A percentile compares a stretch with the other conserved stretches of the same genome.
Evolutionary conservation across 805 yeast species (phyloP).

Genomic region (Saccharomycopsis guyanensis): DNA sequence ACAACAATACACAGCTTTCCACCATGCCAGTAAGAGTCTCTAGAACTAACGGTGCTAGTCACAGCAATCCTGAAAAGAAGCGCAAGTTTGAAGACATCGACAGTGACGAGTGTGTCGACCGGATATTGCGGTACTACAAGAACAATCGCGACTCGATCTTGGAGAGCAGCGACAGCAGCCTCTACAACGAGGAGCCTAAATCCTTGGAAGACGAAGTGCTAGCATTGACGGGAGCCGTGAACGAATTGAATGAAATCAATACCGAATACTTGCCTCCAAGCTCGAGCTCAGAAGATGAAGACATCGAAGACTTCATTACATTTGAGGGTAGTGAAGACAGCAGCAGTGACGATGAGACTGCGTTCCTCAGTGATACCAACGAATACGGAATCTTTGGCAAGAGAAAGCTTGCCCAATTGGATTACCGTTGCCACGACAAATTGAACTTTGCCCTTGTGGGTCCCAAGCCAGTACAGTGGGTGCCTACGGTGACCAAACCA

Average conservation of each 20-base stretch:
- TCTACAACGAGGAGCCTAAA: background rate
- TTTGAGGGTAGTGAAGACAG: background rate
- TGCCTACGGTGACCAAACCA: background rate
- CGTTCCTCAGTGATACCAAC: background rate
- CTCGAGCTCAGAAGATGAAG: background rate
- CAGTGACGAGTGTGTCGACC: slow-evolving; percentile 11
- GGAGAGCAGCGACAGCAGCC: background rate
- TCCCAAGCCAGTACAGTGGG: background rate
- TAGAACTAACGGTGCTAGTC: no score
- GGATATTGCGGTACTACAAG: slow-evolving; percentile 8
- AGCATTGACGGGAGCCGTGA: background rate
- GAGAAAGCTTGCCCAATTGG: background rate
- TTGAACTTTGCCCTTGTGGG: slow-evolving; percentile 7
- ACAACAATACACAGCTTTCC: background rate
- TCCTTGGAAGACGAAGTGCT: background rate
- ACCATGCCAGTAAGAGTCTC: background rate
- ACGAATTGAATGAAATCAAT: background rate
- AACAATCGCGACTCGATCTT: slow-evolving; percentile 1
- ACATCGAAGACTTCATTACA: slow-evolving; percentile 9
- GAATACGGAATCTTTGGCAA: slow-evolving; percentile 2
- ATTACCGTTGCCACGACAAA: slow-evolving; percentile 14
- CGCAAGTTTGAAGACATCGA: slow-evolving; percentile 1
- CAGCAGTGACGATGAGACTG: background rate
- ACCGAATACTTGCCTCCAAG: background rate
- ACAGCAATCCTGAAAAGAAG: no score